Evolutionary conservation across 1,139 yeast species (phyloP).

Genomic region (Protomyces arabidopsidicola): DNA sequence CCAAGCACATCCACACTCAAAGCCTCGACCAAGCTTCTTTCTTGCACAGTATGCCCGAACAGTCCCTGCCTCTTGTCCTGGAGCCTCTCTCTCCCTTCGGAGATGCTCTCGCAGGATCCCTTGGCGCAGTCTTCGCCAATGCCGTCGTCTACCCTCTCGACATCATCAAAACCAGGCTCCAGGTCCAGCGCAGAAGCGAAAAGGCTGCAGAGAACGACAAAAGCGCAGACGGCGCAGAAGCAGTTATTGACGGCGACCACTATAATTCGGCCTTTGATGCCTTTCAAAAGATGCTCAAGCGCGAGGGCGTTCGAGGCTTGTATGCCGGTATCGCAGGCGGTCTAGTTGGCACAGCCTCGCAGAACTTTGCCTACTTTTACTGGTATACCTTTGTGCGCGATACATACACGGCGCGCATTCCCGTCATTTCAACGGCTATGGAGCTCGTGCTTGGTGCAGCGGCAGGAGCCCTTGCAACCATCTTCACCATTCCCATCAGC

Average conservation of each 20-base stretch:
- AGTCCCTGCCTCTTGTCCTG: constrained; percentile 8
- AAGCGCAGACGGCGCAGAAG: constrained; percentile 32
- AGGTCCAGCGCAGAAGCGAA: constrained; percentile 40
- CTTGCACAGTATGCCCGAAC: background rate
- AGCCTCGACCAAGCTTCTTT: no score
- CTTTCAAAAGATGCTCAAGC: constrained; percentile 18
- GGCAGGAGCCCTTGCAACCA: constrained; percentile 80
- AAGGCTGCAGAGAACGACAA: background rate
- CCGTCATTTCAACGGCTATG: constrained; percentile 46
- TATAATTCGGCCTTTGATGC: constrained; percentile 15
- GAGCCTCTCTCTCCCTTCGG: constrained; percentile 49
- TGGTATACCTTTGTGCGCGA: constrained; percentile 44
- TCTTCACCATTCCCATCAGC: constrained; percentile 76
- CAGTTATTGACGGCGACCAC: constrained; percentile 30
- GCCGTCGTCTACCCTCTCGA: constrained; percentile 88
- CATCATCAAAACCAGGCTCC: constrained; percentile 73
- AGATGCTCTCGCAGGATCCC: constrained; percentile 78
- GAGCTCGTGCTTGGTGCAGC: constrained; percentile 76
- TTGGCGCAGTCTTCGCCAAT: constrained; percentile 78
- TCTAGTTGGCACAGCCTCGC: constrained; percentile 67
- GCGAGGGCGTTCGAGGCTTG: constrained; percentile 50
- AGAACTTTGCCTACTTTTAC: constrained; percentile 75
- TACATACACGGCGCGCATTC: constrained; percentile 49
- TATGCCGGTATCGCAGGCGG: constrained; percentile 72
- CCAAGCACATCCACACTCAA: background rate